Evolutionary conservation across 2,329 filamentous ascomycete genomes (phyloP).

Genomic region (Phaeomoniella chlamydospora): DNA sequence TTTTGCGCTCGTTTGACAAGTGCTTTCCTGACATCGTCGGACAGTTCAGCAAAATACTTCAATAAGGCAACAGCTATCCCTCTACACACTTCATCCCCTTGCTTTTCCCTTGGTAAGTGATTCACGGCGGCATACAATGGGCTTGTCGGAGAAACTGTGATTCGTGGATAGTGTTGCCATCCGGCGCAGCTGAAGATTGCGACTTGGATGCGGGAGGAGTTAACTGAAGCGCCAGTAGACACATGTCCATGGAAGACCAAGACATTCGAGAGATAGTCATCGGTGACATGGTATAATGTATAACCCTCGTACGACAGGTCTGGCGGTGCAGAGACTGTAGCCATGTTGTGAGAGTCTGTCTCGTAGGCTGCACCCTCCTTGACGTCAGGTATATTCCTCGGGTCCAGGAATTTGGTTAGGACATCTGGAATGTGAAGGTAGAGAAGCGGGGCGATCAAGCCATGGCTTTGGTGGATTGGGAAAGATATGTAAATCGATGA

Average conservation of each 20-base stretch:
- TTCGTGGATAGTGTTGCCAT: constrained; percentile 74
- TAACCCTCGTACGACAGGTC: constrained; percentile 66
- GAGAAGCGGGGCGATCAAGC: neutral
- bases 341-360: constrained; percentile 44
- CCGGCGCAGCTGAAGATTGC: constrained; percentile 85
- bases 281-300: constrained; percentile 76
- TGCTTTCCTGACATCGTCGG: constrained; percentile 57
- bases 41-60: constrained; percentile 87
- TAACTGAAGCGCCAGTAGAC: constrained; percentile 72
- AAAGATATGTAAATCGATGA: no score
- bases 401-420: neutral
- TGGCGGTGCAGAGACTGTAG: constrained; percentile 61
- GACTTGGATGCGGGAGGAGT: constrained; percentile 84
- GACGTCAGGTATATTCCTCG: neutral
- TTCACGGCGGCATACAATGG: constrained; percentile 82
- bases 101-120: constrained; percentile 79
- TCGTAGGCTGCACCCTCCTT: neutral
- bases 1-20: constrained; percentile 43
- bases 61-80: constrained; percentile 82
- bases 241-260: constrained; percentile 87
- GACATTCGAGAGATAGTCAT: constrained; percentile 64
- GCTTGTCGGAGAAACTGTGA: constrained; percentile 87
- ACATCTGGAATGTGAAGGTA: neutral
- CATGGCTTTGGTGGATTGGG: neutral
- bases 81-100: constrained; percentile 86